Evolutionary conservation across 495 filamentous ascomycete genomes (phyloP).

Genomic region (Parmelia sp.): DNA sequence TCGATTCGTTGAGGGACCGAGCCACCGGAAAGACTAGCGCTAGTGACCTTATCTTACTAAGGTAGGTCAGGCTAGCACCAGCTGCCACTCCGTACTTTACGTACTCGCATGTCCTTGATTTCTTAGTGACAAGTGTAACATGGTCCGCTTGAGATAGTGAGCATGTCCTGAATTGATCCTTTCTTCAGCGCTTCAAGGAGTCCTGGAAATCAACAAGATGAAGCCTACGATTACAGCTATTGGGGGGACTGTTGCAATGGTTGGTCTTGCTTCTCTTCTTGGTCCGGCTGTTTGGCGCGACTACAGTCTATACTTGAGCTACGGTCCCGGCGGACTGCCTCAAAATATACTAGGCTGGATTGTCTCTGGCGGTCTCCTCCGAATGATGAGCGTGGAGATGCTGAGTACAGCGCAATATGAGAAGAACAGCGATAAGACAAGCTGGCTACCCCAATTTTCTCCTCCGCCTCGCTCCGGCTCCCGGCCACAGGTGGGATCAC

Average conservation of each 20-base stretch:
- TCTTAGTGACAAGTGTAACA: no score
- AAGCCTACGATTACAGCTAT: background rate
- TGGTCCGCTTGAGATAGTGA: background rate
- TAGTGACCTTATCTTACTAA: background rate
- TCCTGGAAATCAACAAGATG: background rate
- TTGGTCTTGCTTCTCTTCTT: background rate
- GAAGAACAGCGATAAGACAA: slow-evolving; percentile 3
- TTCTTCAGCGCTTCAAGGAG: background rate
- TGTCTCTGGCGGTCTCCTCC: background rate
- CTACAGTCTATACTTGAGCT: background rate
- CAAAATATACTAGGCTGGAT: background rate
- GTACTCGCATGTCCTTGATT: background rate
- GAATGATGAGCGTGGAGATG: slow-evolving; percentile 3
- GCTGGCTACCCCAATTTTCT: background rate
- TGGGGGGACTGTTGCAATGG: background rate
- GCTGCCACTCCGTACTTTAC: no score
- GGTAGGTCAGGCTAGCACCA: no score
- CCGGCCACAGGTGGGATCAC: background rate
- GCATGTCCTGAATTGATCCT: background rate
- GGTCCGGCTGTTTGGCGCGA: background rate
- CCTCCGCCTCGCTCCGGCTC: background rate
- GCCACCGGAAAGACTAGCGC: background rate
- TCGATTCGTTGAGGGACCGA: background rate
- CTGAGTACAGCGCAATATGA: slow-evolving; percentile 2
- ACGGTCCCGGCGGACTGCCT: slow-evolving; percentile 21